Conservation (phyloP, 257 asterid genomes). For the Galeopsis tetrahit region DNA sequence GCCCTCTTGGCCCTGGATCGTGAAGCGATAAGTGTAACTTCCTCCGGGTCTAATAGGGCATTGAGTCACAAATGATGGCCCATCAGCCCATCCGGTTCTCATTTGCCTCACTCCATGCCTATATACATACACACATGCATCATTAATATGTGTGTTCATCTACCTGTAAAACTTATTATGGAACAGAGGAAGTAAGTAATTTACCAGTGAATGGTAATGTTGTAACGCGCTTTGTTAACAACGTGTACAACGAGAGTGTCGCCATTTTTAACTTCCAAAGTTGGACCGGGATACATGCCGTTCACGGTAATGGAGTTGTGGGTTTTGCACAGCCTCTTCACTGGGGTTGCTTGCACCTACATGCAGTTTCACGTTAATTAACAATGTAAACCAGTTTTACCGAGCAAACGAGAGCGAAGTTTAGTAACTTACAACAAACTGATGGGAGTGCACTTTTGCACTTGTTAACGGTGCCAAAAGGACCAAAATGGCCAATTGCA, state of each 20-base stretch:
- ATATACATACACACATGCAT: not conserved
- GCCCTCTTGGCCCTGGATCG: slow-evolving; percentile 89
- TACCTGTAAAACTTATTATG: too few species aligned
- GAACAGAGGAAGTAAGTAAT: too few species aligned
- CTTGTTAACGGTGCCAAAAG: slow-evolving; percentile 45
- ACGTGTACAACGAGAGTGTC: slow-evolving; percentile 78
- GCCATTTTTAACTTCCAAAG: slow-evolving; percentile 75
- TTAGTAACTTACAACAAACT: slow-evolving; percentile 64
- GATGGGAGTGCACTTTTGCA: slow-evolving; percentile 66
- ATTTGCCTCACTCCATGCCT: slow-evolving; percentile 94
- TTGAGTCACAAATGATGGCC: slow-evolving; percentile 87
- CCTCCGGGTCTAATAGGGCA: slow-evolving; percentile 87
- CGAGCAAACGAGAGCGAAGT: too few species aligned
- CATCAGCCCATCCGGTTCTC: slow-evolving; percentile 89
- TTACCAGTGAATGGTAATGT: slow-evolving; percentile 84
- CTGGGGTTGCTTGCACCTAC: slow-evolving; percentile 78
- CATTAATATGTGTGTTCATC: too few species aligned
- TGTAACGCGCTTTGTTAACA: slow-evolving; percentile 71
- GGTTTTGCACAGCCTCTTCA: slow-evolving; percentile 94
- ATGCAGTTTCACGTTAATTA: not conserved
- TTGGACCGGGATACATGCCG: slow-evolving; percentile 87
- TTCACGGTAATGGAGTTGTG: slow-evolving; percentile 69
- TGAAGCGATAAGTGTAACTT: slow-evolving; percentile 77
- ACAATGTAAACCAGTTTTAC: too few species aligned
- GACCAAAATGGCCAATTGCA: slow-evolving; percentile 33